phyloP scores from a whole-genome alignment of 2,329 filamentous ascomycete species.

The Botrytis fragariae region DNA sequence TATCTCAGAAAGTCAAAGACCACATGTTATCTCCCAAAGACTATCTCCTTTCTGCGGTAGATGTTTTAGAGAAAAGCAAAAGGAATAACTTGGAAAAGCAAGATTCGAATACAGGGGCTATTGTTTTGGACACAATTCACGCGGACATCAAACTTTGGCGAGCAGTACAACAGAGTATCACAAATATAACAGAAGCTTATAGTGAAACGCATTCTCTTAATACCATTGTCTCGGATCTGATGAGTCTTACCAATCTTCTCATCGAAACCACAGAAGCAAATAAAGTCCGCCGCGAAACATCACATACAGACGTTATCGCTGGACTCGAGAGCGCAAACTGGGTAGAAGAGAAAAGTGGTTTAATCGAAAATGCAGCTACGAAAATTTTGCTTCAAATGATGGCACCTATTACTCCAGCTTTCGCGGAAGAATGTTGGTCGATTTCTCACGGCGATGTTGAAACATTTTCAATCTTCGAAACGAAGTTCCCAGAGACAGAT shows the following conservation, averaged over 20 bases:
- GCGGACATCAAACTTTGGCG: slow-evolving; percentile 52
- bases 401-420: slow-evolving; percentile 75
- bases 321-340: background rate
- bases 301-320: background rate
- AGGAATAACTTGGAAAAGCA: too few species aligned
- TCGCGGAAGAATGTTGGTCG: slow-evolving; percentile 76
- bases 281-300: slow-evolving; percentile 22
- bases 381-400: slow-evolving; percentile 65
- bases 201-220: slow-evolving; percentile 74
- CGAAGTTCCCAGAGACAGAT: slow-evolving; percentile 58
- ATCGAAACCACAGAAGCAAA: slow-evolving; percentile 42
- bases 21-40: background rate
- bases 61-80: background rate
- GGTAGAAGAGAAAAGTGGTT: slow-evolving; percentile 35
- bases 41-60: background rate
- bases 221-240: slow-evolving; percentile 79
- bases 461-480: slow-evolving; percentile 43
- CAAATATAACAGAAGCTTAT: slow-evolving; percentile 65
- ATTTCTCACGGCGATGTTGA: slow-evolving; percentile 31
- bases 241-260: slow-evolving; percentile 72
- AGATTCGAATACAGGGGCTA: background rate
- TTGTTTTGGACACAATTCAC: slow-evolving; percentile 32
- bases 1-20: background rate
- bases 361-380: slow-evolving; percentile 25
- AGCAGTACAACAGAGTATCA: slow-evolving; percentile 64